Evolutionary conservation across 2,329 filamentous ascomycete species (phyloP).

Genomic region (Botrytis squamosa): DNA sequence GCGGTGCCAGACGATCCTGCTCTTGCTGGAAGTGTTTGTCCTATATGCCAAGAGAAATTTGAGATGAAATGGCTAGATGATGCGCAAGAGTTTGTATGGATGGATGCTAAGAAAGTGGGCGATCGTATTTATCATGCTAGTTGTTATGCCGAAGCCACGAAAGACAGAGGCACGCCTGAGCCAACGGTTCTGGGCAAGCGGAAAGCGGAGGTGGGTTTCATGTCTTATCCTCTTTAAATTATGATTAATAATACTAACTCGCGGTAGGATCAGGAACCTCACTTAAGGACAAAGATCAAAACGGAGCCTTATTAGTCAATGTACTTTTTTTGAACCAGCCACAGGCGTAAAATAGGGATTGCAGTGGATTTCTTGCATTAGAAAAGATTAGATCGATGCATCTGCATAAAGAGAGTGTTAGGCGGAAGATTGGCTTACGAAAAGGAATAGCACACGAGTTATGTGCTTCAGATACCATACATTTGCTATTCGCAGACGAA

Average conservation of each 20-base stretch:
- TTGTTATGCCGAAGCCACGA: conserved; percentile 80
- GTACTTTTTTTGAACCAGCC: background rate
- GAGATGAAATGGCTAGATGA: conserved; percentile 90
- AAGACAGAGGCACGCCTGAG: conserved; percentile 62
- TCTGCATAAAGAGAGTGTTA: background rate
- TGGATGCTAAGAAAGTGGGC: conserved; percentile 78
- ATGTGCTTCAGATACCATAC: background rate
- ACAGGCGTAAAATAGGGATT: background rate
- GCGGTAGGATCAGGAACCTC: conserved; percentile 17
- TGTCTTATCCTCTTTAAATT: background rate
- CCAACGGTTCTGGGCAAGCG: conserved; percentile 65
- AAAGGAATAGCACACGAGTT: background rate
- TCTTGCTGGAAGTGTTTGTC: conserved; percentile 75
- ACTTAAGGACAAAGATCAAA: conserved; percentile 36
- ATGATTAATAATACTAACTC: background rate
- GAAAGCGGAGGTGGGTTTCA: conserved; percentile 60
- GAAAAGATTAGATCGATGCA: background rate
- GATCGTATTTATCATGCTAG: conserved; percentile 84
- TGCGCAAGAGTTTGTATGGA: conserved; percentile 95
- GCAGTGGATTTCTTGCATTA: conserved; percentile 4
- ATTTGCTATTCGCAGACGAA: background rate
- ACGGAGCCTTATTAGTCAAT: conserved; percentile 17
- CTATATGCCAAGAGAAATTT: conserved; percentile 94
- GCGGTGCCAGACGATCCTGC: conserved; percentile 77
- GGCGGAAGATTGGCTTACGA: background rate